phyloP scores from a whole-genome alignment of 805 yeast genomes.

The Metschnikowia cubensis region DNA sequence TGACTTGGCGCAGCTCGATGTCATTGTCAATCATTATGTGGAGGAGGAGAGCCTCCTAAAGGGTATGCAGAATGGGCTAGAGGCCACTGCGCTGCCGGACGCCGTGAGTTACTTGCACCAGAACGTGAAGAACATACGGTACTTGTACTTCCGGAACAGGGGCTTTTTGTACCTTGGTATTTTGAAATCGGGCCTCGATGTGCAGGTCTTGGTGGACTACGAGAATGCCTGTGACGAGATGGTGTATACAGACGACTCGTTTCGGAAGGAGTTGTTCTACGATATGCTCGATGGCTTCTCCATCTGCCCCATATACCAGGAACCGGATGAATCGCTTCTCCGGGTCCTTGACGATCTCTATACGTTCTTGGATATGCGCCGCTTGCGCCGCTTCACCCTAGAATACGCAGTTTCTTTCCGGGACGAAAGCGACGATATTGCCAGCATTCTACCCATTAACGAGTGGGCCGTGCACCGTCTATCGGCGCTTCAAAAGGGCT shows the following conservation, averaged over 20 bases:
- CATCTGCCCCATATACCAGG: constrained; percentile 61
- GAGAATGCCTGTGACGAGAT: constrained; percentile 9
- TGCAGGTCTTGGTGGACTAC: neutral
- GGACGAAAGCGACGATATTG: constrained; percentile 39
- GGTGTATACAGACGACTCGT: constrained; percentile 1
- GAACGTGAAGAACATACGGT: constrained; percentile 67
- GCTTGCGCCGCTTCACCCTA: constrained; percentile 51
- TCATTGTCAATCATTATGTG: constrained; percentile 45
- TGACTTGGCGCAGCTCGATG: constrained; percentile 63
- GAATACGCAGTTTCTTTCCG: constrained; percentile 54
- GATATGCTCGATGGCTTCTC: constrained; percentile 57
- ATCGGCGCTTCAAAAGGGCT: neutral
- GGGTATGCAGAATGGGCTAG: constrained; percentile 37
- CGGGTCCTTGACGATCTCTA: constrained; percentile 50
- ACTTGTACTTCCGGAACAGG: constrained; percentile 74
- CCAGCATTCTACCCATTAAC: constrained; percentile 27
- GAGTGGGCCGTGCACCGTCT: constrained; percentile 11
- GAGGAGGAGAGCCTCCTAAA: constrained; percentile 36
- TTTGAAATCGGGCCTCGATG: constrained; percentile 18
- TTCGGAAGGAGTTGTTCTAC: constrained; percentile 33
- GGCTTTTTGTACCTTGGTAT: constrained; percentile 63
- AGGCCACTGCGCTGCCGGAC: constrained; percentile 31
- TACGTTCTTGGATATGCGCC: constrained; percentile 42
- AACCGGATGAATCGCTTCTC: constrained; percentile 57
- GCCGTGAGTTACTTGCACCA: constrained; percentile 53